Conservation (phyloP, 257 asterid genomes). For the Capsicum pubescens region DNA sequence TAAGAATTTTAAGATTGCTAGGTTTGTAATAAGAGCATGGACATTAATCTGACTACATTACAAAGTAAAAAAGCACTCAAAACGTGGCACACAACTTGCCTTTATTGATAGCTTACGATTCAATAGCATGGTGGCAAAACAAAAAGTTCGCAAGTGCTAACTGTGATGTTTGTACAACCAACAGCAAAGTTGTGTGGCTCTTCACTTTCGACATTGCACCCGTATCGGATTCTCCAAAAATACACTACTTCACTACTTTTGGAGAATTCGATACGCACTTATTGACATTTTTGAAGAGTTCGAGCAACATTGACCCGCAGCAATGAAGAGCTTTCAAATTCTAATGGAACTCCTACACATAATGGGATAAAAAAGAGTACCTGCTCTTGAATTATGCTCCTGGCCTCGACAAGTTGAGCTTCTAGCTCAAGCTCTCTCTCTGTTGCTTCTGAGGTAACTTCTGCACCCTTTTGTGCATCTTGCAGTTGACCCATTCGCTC, state of each 20-base stretch:
- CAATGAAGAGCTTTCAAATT: slow-evolving; percentile 11
- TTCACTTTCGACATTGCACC: no score
- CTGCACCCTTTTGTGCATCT: slow-evolving; percentile 87
- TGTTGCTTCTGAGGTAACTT: slow-evolving; percentile 82
- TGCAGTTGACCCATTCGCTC: slow-evolving; percentile 95
- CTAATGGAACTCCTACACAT: slow-evolving; percentile 5
- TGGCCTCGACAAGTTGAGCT: slow-evolving; percentile 99
- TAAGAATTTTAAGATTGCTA: slow-evolving; percentile 11
- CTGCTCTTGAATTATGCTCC: slow-evolving; percentile 99
- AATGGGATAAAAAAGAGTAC: slow-evolving; percentile 42
- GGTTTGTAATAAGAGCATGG: background rate
- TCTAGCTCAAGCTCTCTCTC: slow-evolving; percentile 99
- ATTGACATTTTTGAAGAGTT: no score
- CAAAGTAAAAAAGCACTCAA: slow-evolving; percentile 16
- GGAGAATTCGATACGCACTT: no score
- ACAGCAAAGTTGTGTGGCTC: background rate
- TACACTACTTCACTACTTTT: no score
- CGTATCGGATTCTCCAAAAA: no score
- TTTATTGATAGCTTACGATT: slow-evolving; percentile 11
- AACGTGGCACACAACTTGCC: background rate
- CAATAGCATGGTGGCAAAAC: background rate
- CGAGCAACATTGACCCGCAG: background rate
- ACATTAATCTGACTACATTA: background rate
- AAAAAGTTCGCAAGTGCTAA: background rate
- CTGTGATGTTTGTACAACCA: background rate